These are phyloP conservation scores for Cubamyces lactineus DNA, from an alignment of 768 basidiomycete species.

Conservation along the genomic window DNA sequence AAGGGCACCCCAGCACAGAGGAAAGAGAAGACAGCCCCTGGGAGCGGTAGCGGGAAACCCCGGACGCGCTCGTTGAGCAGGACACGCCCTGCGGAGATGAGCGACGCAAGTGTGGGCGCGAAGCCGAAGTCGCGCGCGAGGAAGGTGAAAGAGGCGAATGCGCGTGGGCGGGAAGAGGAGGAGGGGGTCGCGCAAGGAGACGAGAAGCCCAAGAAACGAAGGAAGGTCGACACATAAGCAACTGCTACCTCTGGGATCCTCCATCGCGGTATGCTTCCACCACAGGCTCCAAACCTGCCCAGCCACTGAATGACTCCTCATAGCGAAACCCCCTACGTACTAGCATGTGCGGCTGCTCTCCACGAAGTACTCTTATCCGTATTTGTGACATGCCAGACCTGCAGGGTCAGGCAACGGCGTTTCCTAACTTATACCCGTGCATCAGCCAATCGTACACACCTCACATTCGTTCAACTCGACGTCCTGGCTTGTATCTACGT, in stretches of 20 bases:
- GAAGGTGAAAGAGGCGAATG: constrained; percentile 19
- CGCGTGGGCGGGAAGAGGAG: constrained; percentile 17
- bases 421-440: neutral
- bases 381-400: neutral
- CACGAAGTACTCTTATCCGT: constrained; percentile 7
- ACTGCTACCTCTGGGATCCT: no score
- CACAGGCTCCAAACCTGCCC: no score
- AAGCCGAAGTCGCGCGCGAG: constrained; percentile 20
- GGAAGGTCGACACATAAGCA: constrained; percentile 25
- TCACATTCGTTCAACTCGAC: constrained; percentile 11
- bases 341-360: no score
- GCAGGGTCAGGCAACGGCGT: constrained; percentile 4
- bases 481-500: neutral
- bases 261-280: neutral
- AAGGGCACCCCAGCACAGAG: neutral
- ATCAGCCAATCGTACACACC: neutral
- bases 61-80: constrained; percentile 29
- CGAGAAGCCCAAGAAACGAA: constrained; percentile 33
- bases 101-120: constrained; percentile 14
- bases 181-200: constrained; percentile 21
- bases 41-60: constrained; percentile 11
- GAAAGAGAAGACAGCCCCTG: constrained; percentile 10
- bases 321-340: neutral
- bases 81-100: constrained; percentile 18
- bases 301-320: neutral